These are phyloP conservation scores for Laburnicola sp. DNA, from an alignment of 2,329 filamentous ascomycete species.

Conservation along the genomic window DNA sequence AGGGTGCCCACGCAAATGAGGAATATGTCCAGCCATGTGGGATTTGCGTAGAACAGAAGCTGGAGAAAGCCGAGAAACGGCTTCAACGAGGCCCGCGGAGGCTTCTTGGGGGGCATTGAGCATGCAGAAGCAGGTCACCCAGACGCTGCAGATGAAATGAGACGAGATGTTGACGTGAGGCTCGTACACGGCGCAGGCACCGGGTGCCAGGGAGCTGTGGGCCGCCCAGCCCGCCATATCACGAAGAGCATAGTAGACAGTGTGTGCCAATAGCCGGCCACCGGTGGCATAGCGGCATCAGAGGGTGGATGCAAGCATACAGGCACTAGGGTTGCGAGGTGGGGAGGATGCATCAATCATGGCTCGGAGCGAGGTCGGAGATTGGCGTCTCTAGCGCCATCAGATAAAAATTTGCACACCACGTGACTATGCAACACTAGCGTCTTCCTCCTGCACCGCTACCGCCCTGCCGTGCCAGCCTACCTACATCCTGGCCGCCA, in stretches of 20 bases:
- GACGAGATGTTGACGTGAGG: constrained; percentile 24
- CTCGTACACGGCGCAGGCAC: constrained; percentile 19
- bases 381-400: constrained; percentile 22
- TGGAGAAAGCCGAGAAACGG: constrained; percentile 38
- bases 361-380: constrained; percentile 26
- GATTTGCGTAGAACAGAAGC: constrained; percentile 43
- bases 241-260: constrained; percentile 28
- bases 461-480: neutral
- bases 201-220: constrained; percentile 23
- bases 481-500: constrained; percentile 37
- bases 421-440: constrained; percentile 16
- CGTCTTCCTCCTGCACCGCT: neutral
- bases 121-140: constrained; percentile 13
- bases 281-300: constrained; percentile 14
- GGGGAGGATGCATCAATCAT: neutral
- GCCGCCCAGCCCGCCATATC: constrained; percentile 26
- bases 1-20: constrained; percentile 44
- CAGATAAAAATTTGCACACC: constrained; percentile 40
- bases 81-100: constrained; percentile 31
- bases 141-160: constrained; percentile 17
- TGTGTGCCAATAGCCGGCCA: constrained; percentile 16
- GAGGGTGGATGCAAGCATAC: too few relatives aligned
- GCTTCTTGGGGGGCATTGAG: constrained; percentile 35
- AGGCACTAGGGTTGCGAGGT: neutral
- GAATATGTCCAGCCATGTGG: constrained; percentile 45